Evolutionary conservation across 805 yeast genomes (phyloP), one percentile per base, ranked within the genome.

Genomic region (Pichia occidentalis): DNA sequence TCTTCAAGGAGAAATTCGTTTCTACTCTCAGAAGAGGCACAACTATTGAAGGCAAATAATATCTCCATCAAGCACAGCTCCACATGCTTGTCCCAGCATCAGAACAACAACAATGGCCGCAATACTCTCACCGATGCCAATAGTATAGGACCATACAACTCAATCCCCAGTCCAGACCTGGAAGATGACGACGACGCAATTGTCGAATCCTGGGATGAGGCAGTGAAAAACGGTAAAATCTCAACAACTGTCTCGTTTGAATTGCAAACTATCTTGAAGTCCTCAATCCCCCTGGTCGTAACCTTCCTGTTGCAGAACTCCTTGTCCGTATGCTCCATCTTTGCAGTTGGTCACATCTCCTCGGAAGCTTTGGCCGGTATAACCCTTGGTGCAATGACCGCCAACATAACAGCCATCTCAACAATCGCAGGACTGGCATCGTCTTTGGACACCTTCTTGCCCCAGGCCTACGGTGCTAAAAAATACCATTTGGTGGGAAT

Each of bases 391-490:
- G 71, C 83, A 16, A 81, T 82, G 86, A 79, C 87, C 4, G 83
- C 85, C 7, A 82, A 80, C 52, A 80, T 83, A 37, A 70, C 82
- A 3, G 88, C 85, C 2, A 73, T 80, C 44, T 83, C 86, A 25
- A 70, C 81, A 9, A 77, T 83, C 47, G 83, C 81, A 48, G 92
- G 90, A 10, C 70, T 81, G 3, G 76, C 86, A n/a, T 81, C 92
- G 0, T 76, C 86, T 40, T 65, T 83, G 37, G 90, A 82, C 51
- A 83, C 90, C 0, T 65, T 83, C 24, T 75, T 88, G 54, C 82
- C 88, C 2, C 90, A 83, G 57, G 81, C 88, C 1, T 81, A 66
- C 52, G 90, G 92, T 16, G 73, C 85, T 21, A 69, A 70, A 36
- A 81, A 80, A 47, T 72, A 64, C 53, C 71, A 70, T 46, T 51